Conservation (phyloP, 2,329 filamentous ascomycete species). For the Fusarium chaquense region DNA sequence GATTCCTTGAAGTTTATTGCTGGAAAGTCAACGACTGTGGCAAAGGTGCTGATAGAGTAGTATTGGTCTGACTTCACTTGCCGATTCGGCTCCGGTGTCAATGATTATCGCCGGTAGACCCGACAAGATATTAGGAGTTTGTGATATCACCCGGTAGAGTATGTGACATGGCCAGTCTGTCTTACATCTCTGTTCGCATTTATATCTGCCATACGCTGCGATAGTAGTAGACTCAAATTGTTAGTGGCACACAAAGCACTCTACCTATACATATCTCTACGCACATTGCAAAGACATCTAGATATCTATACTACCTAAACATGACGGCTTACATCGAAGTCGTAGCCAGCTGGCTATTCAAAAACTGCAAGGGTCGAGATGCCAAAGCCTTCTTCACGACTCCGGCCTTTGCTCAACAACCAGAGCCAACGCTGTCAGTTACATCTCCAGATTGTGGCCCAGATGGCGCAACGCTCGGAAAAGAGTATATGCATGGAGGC, state of each 20-base stretch:
- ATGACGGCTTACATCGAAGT: constrained; percentile 53
- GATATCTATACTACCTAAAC: background rate
- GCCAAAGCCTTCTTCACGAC: constrained; percentile 54
- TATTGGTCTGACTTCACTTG: constrained; percentile 9
- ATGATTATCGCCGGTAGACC: constrained; percentile 39
- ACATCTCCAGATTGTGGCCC: constrained; percentile 57
- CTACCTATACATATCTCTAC: background rate
- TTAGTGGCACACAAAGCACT: no score
- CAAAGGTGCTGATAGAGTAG: background rate
- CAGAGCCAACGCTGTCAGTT: constrained; percentile 54
- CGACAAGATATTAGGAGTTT: constrained; percentile 10
- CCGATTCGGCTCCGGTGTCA: constrained; percentile 41
- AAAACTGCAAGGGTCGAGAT: constrained; percentile 54
- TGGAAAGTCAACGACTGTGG: background rate
- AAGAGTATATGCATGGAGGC: constrained; percentile 56
- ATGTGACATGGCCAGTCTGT: no score
- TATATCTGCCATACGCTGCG: background rate
- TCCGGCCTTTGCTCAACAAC: constrained; percentile 52
- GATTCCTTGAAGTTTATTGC: background rate
- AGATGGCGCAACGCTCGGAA: constrained; percentile 52
- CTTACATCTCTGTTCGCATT: background rate
- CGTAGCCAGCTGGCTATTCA: constrained; percentile 56
- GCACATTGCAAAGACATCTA: background rate
- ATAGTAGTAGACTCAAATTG: background rate
- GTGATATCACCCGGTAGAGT: background rate